Evolutionary conservation across 192 early-diverging fungal species (phyloP).

Genomic region (Kickxella alabastrina): DNA sequence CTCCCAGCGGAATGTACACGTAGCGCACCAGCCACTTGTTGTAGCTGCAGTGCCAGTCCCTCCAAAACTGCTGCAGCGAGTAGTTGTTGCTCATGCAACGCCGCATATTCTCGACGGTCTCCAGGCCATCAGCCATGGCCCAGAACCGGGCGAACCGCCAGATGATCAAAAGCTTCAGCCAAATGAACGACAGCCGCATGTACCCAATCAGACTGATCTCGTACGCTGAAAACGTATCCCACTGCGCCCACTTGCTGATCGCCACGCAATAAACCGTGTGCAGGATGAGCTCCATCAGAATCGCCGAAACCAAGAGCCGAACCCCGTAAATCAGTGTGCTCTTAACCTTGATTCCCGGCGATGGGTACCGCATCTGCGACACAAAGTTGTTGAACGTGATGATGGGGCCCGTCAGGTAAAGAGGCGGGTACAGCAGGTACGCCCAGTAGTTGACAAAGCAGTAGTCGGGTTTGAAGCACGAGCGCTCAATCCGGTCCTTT

Average conservation of each 20-base stretch:
- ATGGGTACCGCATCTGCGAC: constrained; percentile 66
- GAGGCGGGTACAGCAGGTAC: constrained; percentile 83
- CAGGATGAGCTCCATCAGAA: constrained; percentile 86
- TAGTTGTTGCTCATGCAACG: constrained; percentile 97
- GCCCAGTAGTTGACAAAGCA: constrained; percentile 72
- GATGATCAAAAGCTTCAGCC: constrained; percentile 93
- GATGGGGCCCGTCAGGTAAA: constrained; percentile 93
- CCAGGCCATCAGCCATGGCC: constrained; percentile 89
- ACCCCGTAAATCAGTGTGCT: constrained; percentile 55
- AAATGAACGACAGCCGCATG: constrained; percentile 86
- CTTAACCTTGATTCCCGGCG: constrained; percentile 12
- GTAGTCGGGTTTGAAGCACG: constrained; percentile 65
- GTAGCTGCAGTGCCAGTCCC: constrained; percentile 92
- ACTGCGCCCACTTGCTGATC: constrained; percentile 81
- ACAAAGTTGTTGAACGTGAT: constrained; percentile 92
- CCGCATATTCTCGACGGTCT: constrained; percentile 91
- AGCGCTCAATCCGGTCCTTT: constrained; percentile 57
- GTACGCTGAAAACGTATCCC: constrained; percentile 72
- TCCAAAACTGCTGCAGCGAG: constrained; percentile 90
- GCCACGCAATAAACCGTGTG: constrained; percentile 89
- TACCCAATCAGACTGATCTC: constrained; percentile 86
- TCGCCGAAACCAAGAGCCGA: constrained; percentile 58
- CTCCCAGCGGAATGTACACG: constrained; percentile 91
- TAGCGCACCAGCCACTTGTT: constrained; percentile 88
- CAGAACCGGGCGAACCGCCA: constrained; percentile 98